Evolutionary conservation across 768 basidiomycete species (phyloP).

Genomic region (Suillus brevipes): DNA sequence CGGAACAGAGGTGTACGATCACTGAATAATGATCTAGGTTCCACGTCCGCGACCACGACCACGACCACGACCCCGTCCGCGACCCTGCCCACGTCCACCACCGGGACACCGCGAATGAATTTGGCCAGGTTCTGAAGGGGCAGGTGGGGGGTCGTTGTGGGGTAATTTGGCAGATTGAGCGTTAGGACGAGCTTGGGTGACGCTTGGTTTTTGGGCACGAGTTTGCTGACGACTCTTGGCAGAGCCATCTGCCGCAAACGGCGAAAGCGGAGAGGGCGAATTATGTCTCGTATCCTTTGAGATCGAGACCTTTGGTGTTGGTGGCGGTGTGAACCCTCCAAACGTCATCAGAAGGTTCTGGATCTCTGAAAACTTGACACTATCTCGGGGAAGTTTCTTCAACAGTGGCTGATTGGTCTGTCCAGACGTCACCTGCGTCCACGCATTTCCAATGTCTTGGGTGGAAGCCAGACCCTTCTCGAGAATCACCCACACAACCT

Average conservation of each 20-base stretch:
- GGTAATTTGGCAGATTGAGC: neutral
- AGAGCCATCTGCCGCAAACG: neutral
- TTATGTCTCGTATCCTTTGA: constrained; percentile 13
- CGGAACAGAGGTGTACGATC: constrained; percentile 4
- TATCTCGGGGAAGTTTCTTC: constrained; percentile 26
- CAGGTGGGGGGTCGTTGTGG: neutral
- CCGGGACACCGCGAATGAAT: constrained; percentile 13
- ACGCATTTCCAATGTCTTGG: constrained; percentile 51
- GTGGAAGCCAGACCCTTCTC: constrained; percentile 53
- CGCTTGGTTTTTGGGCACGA: neutral
- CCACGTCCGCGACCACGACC: constrained; percentile 41
- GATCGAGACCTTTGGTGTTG: constrained; percentile 27
- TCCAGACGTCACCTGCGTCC: constrained; percentile 47
- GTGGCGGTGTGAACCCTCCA: constrained; percentile 52
- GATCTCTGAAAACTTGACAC: constrained; percentile 48
- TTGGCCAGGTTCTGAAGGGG: constrained; percentile 16
- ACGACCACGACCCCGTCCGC: constrained; percentile 39
- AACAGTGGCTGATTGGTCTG: constrained; percentile 28
- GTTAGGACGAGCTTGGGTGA: neutral
- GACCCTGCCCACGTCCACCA: constrained; percentile 38
- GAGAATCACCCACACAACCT: constrained; percentile 64
- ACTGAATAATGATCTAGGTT: constrained; percentile 19
- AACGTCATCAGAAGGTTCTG: constrained; percentile 51
- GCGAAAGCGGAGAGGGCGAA: constrained; percentile 8
- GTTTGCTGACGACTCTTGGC: constrained; percentile 14